phyloP scores from a whole-genome alignment of 495 filamentous ascomycete species.

The Xylaria scruposa region DNA sequence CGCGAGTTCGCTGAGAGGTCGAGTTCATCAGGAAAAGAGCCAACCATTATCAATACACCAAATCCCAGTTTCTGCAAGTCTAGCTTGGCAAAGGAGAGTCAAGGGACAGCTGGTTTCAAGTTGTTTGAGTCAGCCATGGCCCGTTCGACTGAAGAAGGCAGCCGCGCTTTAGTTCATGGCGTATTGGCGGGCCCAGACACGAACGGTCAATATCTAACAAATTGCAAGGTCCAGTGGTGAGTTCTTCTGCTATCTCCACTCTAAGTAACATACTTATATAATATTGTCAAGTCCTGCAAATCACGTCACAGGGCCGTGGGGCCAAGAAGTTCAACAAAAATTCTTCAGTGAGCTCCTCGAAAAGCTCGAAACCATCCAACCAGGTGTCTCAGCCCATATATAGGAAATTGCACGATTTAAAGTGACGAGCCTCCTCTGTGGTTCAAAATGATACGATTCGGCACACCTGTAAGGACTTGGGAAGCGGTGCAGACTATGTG shows the following conservation, averaged over 20 bases:
- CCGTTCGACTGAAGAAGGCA: slow-evolving; percentile 47
- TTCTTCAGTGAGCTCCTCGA: slow-evolving; percentile 58
- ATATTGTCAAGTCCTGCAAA: slow-evolving; percentile 38
- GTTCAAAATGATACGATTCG: neutral
- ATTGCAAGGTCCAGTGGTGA: slow-evolving; percentile 39
- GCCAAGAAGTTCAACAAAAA: slow-evolving; percentile 52
- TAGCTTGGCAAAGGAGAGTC: slow-evolving; percentile 25
- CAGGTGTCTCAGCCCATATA: slow-evolving; percentile 46
- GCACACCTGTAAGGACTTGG: neutral
- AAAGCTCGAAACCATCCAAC: slow-evolving; percentile 58
- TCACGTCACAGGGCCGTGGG: slow-evolving; percentile 41
- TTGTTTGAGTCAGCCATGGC: slow-evolving; percentile 40
- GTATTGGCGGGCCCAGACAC: slow-evolving; percentile 39
- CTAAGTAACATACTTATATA: neutral
- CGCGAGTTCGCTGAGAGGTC: slow-evolving; percentile 23
- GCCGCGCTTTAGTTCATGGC: slow-evolving; percentile 46
- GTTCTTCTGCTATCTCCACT: slow-evolving; percentile 19
- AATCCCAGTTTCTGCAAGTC: slow-evolving; percentile 29
- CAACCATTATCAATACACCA: slow-evolving; percentile 19
- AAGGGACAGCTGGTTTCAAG: slow-evolving; percentile 3
- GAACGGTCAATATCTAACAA: slow-evolving; percentile 45
- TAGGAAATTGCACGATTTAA: neutral
- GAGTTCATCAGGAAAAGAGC: slow-evolving; percentile 6
- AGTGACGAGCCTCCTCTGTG: neutral
- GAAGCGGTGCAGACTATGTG: neutral